Conservation (phyloP, 2,329 filamentous ascomycete genomes). For the Rasamsonia emersonii region DNA sequence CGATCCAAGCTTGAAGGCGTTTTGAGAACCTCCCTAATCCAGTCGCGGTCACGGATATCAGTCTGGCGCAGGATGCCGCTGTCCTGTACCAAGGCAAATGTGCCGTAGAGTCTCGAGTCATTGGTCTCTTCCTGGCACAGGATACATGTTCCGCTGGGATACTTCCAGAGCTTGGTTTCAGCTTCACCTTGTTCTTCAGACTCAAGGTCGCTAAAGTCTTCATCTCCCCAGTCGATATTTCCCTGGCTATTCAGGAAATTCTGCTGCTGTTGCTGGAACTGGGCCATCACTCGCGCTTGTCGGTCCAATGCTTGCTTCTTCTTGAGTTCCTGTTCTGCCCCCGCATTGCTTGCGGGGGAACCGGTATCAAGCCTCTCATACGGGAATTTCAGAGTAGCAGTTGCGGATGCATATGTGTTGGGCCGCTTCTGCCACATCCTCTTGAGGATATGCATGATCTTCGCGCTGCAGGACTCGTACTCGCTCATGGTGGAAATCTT, state of each 20-base stretch:
- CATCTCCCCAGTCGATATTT: constrained; percentile 80
- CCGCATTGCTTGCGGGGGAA: constrained; percentile 62
- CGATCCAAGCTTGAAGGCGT: constrained; percentile 76
- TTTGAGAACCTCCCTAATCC: constrained; percentile 71
- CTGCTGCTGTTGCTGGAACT: constrained; percentile 96
- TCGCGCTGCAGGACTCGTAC: constrained; percentile 74
- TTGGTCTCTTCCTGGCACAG: constrained; percentile 94
- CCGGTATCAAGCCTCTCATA: constrained; percentile 73
- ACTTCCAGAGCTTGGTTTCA: constrained; percentile 75
- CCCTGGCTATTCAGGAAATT: constrained; percentile 85
- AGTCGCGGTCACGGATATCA: constrained; percentile 69
- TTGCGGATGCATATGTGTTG: constrained; percentile 60
- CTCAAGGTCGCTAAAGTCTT: constrained; percentile 61
- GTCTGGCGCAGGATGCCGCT: constrained; percentile 84
- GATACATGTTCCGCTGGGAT: constrained; percentile 87
- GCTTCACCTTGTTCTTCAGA: constrained; percentile 42
- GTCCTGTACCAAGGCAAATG: constrained; percentile 80
- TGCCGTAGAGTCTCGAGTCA: constrained; percentile 80
- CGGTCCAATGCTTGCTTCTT: constrained; percentile 85
- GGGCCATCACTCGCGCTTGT: constrained; percentile 91
- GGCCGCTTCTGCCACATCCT: constrained; percentile 78
- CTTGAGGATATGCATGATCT: constrained; percentile 74
- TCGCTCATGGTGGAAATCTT: constrained; percentile 56
- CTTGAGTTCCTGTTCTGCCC: constrained; percentile 60
- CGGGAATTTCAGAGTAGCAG: constrained; percentile 50